Conservation (phyloP, 805 yeast species). For the Maudiozyma saulgeensis region DNA sequence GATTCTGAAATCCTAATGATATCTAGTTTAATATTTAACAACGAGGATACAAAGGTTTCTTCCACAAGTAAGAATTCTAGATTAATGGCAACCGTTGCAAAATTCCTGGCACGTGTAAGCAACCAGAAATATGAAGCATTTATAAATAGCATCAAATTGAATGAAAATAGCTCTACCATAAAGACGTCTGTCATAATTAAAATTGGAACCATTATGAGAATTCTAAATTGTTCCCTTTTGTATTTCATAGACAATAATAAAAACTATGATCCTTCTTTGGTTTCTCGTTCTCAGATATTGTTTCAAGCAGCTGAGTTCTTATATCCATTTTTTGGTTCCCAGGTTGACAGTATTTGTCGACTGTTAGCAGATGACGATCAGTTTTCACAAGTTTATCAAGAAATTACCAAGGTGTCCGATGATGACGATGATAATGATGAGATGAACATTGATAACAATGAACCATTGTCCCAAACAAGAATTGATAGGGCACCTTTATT, state of each 20-base stretch:
- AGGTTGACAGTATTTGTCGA: constrained; percentile 18
- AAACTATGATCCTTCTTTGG: constrained; percentile 5
- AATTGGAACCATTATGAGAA: constrained; percentile 19
- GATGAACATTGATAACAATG: constrained; percentile 8
- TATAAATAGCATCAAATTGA: constrained; percentile 24
- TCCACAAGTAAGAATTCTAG: constrained; percentile 27
- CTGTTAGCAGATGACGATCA: constrained; percentile 19
- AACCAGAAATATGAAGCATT: constrained; percentile 32
- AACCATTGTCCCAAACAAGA: neutral
- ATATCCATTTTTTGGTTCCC: constrained; percentile 18
- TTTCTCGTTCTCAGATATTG: constrained; percentile 11
- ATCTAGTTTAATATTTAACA: constrained; percentile 35
- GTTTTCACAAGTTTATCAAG: constrained; percentile 6
- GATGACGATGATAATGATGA: constrained; percentile 2
- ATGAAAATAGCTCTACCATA: constrained; percentile 9
- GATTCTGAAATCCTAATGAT: constrained; percentile 43
- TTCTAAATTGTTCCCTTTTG: constrained; percentile 20
- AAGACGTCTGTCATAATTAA: constrained; percentile 12
- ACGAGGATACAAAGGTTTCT: constrained; percentile 26
- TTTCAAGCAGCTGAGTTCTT: constrained; percentile 29
- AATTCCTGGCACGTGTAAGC: constrained; percentile 41
- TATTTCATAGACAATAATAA: constrained; percentile 9
- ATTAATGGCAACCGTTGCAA: constrained; percentile 40
- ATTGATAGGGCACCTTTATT: constrained; percentile 13
- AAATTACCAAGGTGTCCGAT: constrained; percentile 1